Percentiles rank a stretch among this genome's conserved stretches.
phyloP scores from a whole-genome alignment of 2,329 filamentous ascomycete genomes.

The Cytospora schulzeri region DNA sequence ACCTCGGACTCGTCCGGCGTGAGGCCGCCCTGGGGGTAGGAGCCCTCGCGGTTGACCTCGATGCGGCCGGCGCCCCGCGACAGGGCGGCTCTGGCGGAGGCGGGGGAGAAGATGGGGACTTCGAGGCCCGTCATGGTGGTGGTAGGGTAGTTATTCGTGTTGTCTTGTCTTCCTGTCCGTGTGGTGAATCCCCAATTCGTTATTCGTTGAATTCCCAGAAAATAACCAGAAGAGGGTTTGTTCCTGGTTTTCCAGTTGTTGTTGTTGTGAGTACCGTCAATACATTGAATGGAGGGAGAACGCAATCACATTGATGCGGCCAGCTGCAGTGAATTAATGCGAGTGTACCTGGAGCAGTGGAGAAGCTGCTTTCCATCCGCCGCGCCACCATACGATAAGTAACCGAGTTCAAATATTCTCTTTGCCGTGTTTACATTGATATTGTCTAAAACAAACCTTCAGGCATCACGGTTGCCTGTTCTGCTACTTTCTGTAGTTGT shows the following conservation, averaged over 20 bases:
- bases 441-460: no score
- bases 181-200: neutral
- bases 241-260: neutral
- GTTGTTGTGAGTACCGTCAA: neutral
- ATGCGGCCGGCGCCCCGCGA: conserved; percentile 50
- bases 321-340: neutral
- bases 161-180: neutral
- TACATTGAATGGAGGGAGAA: neutral
- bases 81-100: conserved; percentile 43
- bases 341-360: neutral
- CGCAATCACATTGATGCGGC: neutral
- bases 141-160: neutral
- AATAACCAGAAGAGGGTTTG: neutral
- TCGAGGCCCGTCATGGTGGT: conserved; percentile 42
- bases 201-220: neutral
- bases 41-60: conserved; percentile 56
- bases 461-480: no score
- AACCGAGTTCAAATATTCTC: neutral
- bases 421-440: no score
- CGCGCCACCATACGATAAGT: neutral
- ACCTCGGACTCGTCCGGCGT: conserved; percentile 51
- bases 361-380: neutral
- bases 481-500: no score
- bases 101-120: conserved; percentile 55
- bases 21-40: conserved; percentile 53